Base-by-base conservation (phyloP, 2,329 filamentous ascomycete genomes). In the Fusarium chaquense region DNA sequence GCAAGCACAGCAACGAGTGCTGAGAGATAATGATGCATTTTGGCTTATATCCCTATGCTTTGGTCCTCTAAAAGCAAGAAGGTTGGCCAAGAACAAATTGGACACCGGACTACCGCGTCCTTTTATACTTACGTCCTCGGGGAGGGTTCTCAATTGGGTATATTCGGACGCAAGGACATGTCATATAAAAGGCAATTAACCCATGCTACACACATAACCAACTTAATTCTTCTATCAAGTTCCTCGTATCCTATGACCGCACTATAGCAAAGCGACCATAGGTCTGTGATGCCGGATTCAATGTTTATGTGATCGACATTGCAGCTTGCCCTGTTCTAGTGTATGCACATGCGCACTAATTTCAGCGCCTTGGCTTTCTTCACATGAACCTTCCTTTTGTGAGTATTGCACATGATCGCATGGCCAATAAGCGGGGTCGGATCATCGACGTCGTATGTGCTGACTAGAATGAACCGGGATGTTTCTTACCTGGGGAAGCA, bases 1-100 rank as follows among this genome's bases (percentile, higher is more conserved):
- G 66, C 33, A 13, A 69, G 55, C 4, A 43, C 51, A 41, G 61
- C 18, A 3, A 69, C n/a, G 36, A 69, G 38, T 9, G 52, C 26
- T 0, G 65, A 43, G 18, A 52, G 15, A 24, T 69, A 45, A 3
- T 45, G 40, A 55, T 47, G 4, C 65, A 69, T 69, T 9, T 2
- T 20, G 2, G 5, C 13, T n/a, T 26, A 12, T 6, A 6, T 4
- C 10, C 6, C n/a, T 15, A 16, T 50, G 11, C 33, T 28, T 22
- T 26, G 5, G 0, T 16, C 16, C 0, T 26, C 15, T 7, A 18
- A 44, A 18, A 18, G 16, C 16, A 4, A 26, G 16, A 24, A 24
- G 22, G 20, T 35, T 13, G 33, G 16, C 32, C 46, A n/a, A 35
- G 16, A 10, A 22, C 5, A n/a, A 10, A n/a, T n/a, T 40, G 13